phyloP scores from a whole-genome alignment of 805 yeast species.

The Komagataella phaffii region DNA sequence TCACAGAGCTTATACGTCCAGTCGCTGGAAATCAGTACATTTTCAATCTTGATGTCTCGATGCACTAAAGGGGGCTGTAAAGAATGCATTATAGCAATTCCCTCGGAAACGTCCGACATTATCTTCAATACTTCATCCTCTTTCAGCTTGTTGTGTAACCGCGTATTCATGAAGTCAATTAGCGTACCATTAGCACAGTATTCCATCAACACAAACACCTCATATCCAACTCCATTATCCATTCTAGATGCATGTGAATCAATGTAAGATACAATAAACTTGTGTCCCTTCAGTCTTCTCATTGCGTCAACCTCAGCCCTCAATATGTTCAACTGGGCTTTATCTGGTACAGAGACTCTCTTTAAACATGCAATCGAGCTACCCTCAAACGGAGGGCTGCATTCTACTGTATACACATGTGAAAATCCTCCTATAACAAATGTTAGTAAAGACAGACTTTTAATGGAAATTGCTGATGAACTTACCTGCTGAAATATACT shows the following conservation, averaged over 20 bases:
- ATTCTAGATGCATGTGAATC: slow-evolving; percentile 90
- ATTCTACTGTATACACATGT: slow-evolving; percentile 74
- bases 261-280: slow-evolving; percentile 75
- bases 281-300: slow-evolving; percentile 73
- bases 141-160: slow-evolving; percentile 49
- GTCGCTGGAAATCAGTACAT: slow-evolving; percentile 48
- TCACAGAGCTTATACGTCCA: slow-evolving; percentile 63
- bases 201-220: slow-evolving; percentile 72
- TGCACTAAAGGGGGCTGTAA: slow-evolving; percentile 60
- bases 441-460: slow-evolving; percentile 1
- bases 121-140: slow-evolving; percentile 59
- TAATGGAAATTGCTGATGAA: slow-evolving; percentile 1
- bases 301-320: slow-evolving; percentile 96
- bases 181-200: slow-evolving; percentile 63
- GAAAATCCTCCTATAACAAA: slow-evolving; percentile 64
- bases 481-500: slow-evolving; percentile 58
- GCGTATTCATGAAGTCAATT: slow-evolving; percentile 68
- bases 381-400: slow-evolving; percentile 46
- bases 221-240: slow-evolving; percentile 39
- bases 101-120: slow-evolving; percentile 57
- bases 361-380: slow-evolving; percentile 66
- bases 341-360: slow-evolving; percentile 91
- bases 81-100: slow-evolving; percentile 69
- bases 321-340: slow-evolving; percentile 64
- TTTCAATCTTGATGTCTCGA: slow-evolving; percentile 74